phyloP scores from a whole-genome alignment of 257 asterid species.

The Oldenlandia corymbosa region DNA sequence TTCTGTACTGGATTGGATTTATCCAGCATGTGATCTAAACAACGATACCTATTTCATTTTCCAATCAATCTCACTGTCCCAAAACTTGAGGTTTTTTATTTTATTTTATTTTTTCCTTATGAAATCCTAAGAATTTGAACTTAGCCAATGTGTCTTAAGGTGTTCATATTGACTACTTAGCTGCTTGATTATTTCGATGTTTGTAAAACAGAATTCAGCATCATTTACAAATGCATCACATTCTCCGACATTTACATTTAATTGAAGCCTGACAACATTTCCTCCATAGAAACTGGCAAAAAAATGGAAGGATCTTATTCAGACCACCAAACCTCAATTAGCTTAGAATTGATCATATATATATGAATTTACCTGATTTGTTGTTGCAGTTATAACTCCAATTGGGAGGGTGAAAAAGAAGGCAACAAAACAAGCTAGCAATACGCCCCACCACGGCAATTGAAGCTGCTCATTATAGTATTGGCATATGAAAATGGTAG shows the following conservation, averaged over 20 bases:
- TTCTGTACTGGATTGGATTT: background rate
- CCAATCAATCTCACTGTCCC: background rate
- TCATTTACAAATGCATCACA: background rate
- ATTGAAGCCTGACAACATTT: background rate
- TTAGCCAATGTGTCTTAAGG: background rate
- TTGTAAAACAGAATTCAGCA: background rate
- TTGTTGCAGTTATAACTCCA: constrained; percentile 81
- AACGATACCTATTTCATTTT: background rate
- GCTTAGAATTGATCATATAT: background rate
- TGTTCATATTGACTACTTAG: background rate
- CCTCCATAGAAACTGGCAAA: background rate
- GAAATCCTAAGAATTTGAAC: too few species aligned
- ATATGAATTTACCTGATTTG: constrained; percentile 58
- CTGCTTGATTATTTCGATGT: background rate
- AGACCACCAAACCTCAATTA: background rate
- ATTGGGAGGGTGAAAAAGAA: constrained; percentile 82
- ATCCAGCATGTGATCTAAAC: background rate
- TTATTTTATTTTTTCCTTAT: too few species aligned
- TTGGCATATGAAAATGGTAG: constrained; percentile 64
- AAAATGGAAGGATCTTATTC: background rate
- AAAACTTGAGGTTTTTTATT: background rate
- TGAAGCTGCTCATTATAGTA: constrained; percentile 66
- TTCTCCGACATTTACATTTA: background rate
- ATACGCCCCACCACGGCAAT: constrained; percentile 98
- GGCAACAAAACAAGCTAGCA: constrained; percentile 81